Base-by-base conservation (phyloP, 352 stramenopile species). In the Blastocystis sp. region DNA sequence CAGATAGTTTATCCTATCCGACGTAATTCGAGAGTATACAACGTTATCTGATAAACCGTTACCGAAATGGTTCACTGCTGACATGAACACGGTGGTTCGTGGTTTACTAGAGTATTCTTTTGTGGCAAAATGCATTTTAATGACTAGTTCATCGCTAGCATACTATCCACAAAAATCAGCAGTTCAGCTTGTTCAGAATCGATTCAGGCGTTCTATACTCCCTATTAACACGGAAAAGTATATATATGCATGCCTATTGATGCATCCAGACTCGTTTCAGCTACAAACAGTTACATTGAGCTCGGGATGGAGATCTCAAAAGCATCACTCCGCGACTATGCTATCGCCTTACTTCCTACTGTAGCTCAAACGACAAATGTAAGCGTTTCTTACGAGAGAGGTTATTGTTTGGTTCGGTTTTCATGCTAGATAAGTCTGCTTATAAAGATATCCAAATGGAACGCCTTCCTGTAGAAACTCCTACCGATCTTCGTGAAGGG, bases 1-100 rank as follows among this genome's bases (percentile, higher is more conserved):
- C 45, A 53, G 59, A 4, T 68, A 84, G 73, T 84, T 84, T 68
- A 55, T 84, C n/a, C 50, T 84, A 2, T 84, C 73, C 26, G 73
- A 84, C 47, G 45, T 84, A 13, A 13, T 68, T 7, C 59, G 68
- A n/a, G 59, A 47, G 15, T 23, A n/a, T 23, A n/a, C 55, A n/a
- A 34, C 39, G 11, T 84, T 53, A 8, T 23, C 29, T 23, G 11
- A 29, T 45, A 20, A n/a, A 26, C 41, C 18, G n/a, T 26, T 66
- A 13, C 73, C 73, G 20, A 84, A 84, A 54, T 84, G 73, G 73
- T 84, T 84, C 8, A 54, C 73, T 66, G 2, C 13, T 26, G 73
- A 84, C 0, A 15, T 84, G 53, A 37, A 29, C 23, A 47, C 34
- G 0, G 9, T 84, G 45, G 45, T 45, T 41, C 53, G 50, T 6